Evolutionary conservation across 2,329 filamentous ascomycete genomes (phyloP), one percentile per base, ranked within the genome.

Genomic region (Metarhizium guizhouense): DNA sequence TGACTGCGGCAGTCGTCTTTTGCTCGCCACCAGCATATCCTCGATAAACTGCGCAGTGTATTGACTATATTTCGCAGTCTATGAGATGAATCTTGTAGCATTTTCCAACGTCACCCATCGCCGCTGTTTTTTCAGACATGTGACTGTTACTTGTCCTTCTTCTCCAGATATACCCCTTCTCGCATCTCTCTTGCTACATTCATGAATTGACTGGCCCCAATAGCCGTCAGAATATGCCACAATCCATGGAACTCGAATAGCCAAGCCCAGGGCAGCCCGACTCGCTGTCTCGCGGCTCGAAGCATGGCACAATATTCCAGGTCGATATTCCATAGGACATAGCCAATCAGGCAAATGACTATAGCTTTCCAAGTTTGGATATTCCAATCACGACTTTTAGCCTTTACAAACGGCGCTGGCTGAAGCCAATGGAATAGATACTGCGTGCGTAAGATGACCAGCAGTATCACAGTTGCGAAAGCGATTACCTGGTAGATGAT

Each of bases 221-320:
- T 68, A 0, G 79, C 82, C 0, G 82, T 85, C 30, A 83, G 67
- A n/a, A 85, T 67, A 61, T 85, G 82, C 82, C 82, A 85, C 82
- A 81, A 85, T 1, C 81, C 82, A 62, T 85, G 82, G 13, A 84
- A 62, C 67, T 85, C 82, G 4, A 85, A 64, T 0, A 80, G 38
- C 65, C 79, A 82, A 2, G 75, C 77, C 74, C 72, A 80, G 0
- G 82, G 82, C 48, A 82, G 64, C 0, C 82, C 81, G 2, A 84
- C 60, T 0, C 53, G 59, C 8, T 68, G 67, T 51, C 80, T 75
- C 11, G 76, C 59, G 0, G 60, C 57, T 2, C 79, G 75, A 29
- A 85, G 68, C 57, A 74, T 63, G 0, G 66, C 63, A 60, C 82
- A 85, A 11, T 73, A 69, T 16, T 45, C 42, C 6, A 45, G 42